Conservation (phyloP, 106 monocot genomes). For the Dioscorea dumetorum region DNA sequence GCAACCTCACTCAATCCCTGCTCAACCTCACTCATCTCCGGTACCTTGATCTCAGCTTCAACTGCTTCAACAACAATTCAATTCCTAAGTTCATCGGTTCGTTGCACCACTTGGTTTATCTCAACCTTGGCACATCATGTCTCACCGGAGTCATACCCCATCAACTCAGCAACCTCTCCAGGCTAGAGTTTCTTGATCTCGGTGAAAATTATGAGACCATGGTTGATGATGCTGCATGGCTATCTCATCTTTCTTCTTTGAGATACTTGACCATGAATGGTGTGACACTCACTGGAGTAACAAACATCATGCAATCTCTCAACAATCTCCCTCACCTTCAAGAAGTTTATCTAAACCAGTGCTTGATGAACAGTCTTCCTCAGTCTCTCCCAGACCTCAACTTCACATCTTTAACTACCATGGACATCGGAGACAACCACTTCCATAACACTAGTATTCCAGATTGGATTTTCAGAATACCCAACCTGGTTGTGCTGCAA, state of each 20-base stretch:
- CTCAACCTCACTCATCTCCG: not conserved
- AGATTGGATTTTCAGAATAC: not conserved
- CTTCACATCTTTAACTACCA: not conserved
- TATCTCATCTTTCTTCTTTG: not conserved
- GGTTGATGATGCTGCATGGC: not conserved
- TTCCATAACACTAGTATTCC: not conserved
- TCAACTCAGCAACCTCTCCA: too few relatives aligned
- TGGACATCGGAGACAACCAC: not conserved
- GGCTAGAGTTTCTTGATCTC: too few relatives aligned
- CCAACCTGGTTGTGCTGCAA: not conserved
- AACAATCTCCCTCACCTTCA: not conserved
- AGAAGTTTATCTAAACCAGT: not conserved
- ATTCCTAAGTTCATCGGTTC: too few relatives aligned
- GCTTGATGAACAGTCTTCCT: not conserved
- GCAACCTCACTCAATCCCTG: not conserved
- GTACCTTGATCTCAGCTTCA: not conserved
- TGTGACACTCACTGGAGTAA: not conserved
- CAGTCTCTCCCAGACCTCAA: not conserved
- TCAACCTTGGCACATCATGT: too few relatives aligned
- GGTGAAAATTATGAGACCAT: too few relatives aligned
- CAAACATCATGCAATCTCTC: not conserved
- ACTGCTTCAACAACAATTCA: too few relatives aligned
- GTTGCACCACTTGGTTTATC: too few relatives aligned
- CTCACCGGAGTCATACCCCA: too few relatives aligned
- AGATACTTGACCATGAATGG: not conserved